These are phyloP conservation scores for Fragaria nilgerrensis DNA, from an alignment of 306 rosid genomes.

Conservation along the genomic window DNA sequence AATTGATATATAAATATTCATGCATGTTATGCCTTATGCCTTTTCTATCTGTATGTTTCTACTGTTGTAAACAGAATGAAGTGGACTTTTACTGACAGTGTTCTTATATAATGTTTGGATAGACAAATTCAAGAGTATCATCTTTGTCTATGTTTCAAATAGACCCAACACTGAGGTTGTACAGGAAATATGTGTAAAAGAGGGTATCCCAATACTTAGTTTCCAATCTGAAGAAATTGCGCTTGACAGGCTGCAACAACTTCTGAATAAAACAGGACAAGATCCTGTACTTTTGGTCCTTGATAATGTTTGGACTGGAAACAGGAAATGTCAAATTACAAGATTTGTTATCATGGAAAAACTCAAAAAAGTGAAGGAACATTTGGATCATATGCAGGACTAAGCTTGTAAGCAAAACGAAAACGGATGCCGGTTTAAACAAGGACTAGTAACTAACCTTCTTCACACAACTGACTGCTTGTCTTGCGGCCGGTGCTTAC, in stretches of 20 bases:
- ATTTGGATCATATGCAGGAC: no score
- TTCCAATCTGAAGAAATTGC: slow-evolving; percentile 23
- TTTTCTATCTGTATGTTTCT: not conserved
- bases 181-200: slow-evolving; percentile 36
- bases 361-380: no score
- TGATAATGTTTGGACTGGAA: slow-evolving; percentile 17
- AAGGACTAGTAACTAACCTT: not conserved
- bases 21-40: no score
- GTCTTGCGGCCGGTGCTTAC: not conserved
- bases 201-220: no score
- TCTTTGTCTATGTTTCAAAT: slow-evolving; percentile 43
- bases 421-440: not conserved
- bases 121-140: slow-evolving; percentile 42
- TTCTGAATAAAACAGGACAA: not conserved
- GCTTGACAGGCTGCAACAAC: slow-evolving; percentile 28
- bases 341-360: slow-evolving; percentile 15
- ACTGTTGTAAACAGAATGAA: not conserved
- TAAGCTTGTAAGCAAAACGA: not conserved
- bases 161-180: slow-evolving; percentile 32
- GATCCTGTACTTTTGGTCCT: slow-evolving; percentile 9
- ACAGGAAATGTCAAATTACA: slow-evolving; percentile 28
- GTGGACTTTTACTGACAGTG: not conserved
- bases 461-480: not conserved
- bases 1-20: not conserved
- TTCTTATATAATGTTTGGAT: slow-evolving; percentile 14